phyloP scores from a whole-genome alignment of 2,329 filamentous ascomycete genomes.

The Botrytis medusae region DNA sequence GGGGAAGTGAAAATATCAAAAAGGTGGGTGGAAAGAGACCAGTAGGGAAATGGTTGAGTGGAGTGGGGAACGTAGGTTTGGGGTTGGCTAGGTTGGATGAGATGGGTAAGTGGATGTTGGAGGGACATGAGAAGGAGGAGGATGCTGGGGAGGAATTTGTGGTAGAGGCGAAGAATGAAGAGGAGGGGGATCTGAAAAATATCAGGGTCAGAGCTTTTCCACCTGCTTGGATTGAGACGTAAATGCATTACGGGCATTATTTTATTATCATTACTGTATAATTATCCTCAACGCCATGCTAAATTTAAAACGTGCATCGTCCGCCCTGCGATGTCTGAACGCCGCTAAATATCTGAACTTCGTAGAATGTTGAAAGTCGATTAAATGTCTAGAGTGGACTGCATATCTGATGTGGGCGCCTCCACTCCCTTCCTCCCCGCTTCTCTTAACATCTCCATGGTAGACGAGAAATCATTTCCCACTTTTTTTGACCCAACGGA shows the following conservation, averaged over 20 bases:
- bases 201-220: conserved; percentile 76
- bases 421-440: conserved; percentile 54
- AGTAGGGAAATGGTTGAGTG: conserved; percentile 76
- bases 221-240: conserved; percentile 63
- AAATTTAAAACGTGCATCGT: conserved; percentile 24
- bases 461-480: conserved; percentile 42
- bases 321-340: conserved; percentile 21
- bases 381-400: background rate
- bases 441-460: conserved; percentile 56
- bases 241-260: background rate
- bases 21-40: conserved; percentile 54
- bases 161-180: conserved; percentile 46
- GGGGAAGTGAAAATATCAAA: conserved; percentile 30
- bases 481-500: conserved; percentile 33
- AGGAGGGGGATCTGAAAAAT: conserved; percentile 43
- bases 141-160: conserved; percentile 49
- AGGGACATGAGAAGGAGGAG: conserved; percentile 60
- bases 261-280: background rate
- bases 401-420: conserved; percentile 47
- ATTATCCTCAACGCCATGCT: conserved; percentile 34
- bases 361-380: background rate
- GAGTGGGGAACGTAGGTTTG: conserved; percentile 82
- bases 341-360: background rate
- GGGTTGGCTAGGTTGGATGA: conserved; percentile 83
- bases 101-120: conserved; percentile 79